These are phyloP conservation scores for Acanthamoeba lenticulata DNA, from an alignment of 208 protist species.

Conservation along the genomic window DNA sequence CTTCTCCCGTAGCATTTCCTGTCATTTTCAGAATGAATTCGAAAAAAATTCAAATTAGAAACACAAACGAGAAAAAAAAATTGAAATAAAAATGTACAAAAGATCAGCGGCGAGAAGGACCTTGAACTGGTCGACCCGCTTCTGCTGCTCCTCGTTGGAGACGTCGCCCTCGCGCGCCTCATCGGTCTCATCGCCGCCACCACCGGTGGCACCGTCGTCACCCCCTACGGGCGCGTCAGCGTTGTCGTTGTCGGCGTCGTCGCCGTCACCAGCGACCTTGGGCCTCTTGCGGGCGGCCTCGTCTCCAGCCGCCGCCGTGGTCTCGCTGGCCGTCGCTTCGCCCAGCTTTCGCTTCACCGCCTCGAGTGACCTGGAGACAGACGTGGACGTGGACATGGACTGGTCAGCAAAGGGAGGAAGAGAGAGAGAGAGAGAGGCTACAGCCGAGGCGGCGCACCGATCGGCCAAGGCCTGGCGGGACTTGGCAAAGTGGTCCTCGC, in stretches of 20 bases:
- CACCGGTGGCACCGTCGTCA: not conserved
- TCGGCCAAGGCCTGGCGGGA: not conserved
- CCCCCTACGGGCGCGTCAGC: not conserved
- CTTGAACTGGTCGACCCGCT: not conserved
- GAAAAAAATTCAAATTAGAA: not conserved
- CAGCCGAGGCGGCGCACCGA: not conserved
- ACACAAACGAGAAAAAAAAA: not conserved
- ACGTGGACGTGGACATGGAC: not conserved
- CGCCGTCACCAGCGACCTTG: not conserved
- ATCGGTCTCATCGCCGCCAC: not conserved
- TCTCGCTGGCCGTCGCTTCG: too few species aligned
- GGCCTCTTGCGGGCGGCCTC: too few species aligned
- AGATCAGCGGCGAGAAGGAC: not conserved
- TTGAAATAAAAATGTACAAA: too few species aligned
- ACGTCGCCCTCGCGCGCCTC: not conserved
- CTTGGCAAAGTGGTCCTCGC: not conserved
- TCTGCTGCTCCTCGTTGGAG: not conserved
- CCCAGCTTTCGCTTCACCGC: not conserved
- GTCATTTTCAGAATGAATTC: not conserved
- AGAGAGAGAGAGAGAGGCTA: too few species aligned
- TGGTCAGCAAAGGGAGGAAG: not conserved
- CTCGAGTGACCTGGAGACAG: not conserved
- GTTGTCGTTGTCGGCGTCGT: not conserved
- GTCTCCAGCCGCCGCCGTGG: too few species aligned
- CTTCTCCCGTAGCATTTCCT: not conserved